Evolutionary conservation across 2,329 filamentous ascomycete species (phyloP).

Genomic region (Cercospora berteroae): DNA sequence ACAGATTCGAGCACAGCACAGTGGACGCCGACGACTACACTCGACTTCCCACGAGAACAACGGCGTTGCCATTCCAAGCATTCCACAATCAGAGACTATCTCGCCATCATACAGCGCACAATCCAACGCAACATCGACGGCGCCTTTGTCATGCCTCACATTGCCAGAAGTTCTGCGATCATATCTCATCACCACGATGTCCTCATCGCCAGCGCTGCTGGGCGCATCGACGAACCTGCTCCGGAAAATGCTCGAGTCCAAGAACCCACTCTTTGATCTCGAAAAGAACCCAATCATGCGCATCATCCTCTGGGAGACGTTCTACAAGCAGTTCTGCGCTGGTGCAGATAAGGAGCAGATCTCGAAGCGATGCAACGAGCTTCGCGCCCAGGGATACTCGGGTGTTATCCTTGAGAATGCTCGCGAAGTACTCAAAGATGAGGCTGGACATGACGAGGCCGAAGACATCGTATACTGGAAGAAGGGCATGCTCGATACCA

Average conservation of each 20-base stretch:
- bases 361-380: conserved; percentile 58
- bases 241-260: conserved; percentile 66
- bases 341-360: conserved; percentile 73
- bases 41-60: conserved; percentile 18
- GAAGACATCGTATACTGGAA: conserved; percentile 70
- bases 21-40: conserved; percentile 15
- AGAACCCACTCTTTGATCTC: conserved; percentile 65
- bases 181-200: conserved; percentile 66
- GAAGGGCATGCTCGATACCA: conserved; percentile 70
- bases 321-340: conserved; percentile 89
- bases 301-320: conserved; percentile 71
- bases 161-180: conserved; percentile 66
- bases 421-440: conserved; percentile 66
- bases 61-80: conserved; percentile 9
- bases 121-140: neutral
- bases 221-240: conserved; percentile 68
- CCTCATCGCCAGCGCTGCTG: conserved; percentile 68
- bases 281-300: conserved; percentile 72
- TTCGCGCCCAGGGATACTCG: conserved; percentile 74
- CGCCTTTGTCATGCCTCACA: conserved; percentile 64
- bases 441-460: conserved; percentile 55
- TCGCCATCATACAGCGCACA: neutral
- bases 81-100: neutral
- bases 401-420: conserved; percentile 86
- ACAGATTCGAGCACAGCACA: conserved; percentile 13